These are phyloP conservation scores for Parascedosporium putredinis DNA, from an alignment of 2,329 filamentous ascomycete genomes.

Conservation along the genomic window DNA sequence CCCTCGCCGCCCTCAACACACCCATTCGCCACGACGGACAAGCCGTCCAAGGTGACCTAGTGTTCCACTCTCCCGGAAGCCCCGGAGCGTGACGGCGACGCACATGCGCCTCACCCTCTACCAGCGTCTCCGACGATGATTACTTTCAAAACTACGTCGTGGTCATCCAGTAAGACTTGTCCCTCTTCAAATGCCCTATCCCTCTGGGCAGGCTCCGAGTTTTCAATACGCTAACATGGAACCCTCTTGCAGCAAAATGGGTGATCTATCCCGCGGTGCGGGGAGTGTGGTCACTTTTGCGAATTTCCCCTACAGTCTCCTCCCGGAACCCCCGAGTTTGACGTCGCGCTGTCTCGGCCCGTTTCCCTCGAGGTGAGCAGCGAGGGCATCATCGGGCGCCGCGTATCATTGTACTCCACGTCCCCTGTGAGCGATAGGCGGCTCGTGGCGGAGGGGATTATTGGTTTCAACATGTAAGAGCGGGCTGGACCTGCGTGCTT, in stretches of 20 bases:
- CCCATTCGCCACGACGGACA: conserved; percentile 11
- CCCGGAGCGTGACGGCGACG: conserved; percentile 27
- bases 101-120: conserved; percentile 29
- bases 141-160: conserved; percentile 19
- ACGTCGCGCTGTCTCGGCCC: conserved; percentile 21
- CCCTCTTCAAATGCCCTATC: background rate
- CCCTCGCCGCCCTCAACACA: conserved; percentile 32
- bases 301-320: background rate
- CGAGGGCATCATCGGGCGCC: conserved; percentile 37
- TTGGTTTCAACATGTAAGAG: conserved; percentile 29
- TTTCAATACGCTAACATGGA: background rate
- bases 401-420: conserved; percentile 28
- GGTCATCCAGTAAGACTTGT: conserved; percentile 31
- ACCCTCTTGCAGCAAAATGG: background rate
- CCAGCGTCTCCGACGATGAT: conserved; percentile 11
- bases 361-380: conserved; percentile 33
- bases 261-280: background rate
- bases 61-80: conserved; percentile 30
- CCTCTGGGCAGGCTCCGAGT: too few relatives aligned
- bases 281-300: conserved; percentile 7
- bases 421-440: conserved; percentile 15
- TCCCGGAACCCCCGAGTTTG: background rate
- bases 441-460: conserved; percentile 35
- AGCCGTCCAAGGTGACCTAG: conserved; percentile 24
- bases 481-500: background rate